Percentiles rank a stretch among this genome's conserved stretches.
phyloP scores from a whole-genome alignment of 2,329 filamentous ascomycete genomes.

The Phialophora tarda region DNA sequence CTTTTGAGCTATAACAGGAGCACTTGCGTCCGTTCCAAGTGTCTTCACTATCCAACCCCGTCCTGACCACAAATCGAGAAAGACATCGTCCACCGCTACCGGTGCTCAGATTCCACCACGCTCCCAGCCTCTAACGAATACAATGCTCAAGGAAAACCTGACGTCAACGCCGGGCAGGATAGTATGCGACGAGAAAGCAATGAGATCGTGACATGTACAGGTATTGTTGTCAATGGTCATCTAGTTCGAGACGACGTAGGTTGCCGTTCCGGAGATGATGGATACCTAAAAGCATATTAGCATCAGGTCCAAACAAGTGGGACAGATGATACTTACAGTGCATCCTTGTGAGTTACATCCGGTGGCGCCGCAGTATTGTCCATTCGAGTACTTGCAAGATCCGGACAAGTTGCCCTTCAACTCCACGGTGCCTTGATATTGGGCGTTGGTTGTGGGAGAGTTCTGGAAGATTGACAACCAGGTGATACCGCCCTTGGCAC shows the following conservation, averaged over 20 bases:
- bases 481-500: conserved; percentile 67
- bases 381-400: conserved; percentile 70
- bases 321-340: conserved; percentile 69
- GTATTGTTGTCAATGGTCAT: conserved; percentile 8
- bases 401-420: conserved; percentile 70
- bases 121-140: conserved; percentile 27
- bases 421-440: conserved; percentile 78
- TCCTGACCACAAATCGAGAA: conserved; percentile 13
- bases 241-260: conserved; percentile 52
- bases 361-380: conserved; percentile 62
- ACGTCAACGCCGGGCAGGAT: conserved; percentile 35
- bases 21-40: neutral
- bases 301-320: conserved; percentile 1
- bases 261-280: conserved; percentile 56
- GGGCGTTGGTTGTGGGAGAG: conserved; percentile 70
- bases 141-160: conserved; percentile 23
- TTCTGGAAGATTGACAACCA: conserved; percentile 89
- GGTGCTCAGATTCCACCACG: conserved; percentile 14
- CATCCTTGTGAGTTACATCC: conserved; percentile 67
- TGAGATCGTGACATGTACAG: conserved; percentile 34
- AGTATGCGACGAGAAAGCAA: conserved; percentile 34
- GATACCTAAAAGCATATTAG: conserved; percentile 50
- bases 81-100: conserved; percentile 14
- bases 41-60: neutral
- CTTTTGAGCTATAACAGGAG: neutral